Percentiles rank a stretch among this genome's conserved stretches.
Conservation (phyloP, 2,329 filamentous ascomycete species). For the Daldinia sp. region DNA sequence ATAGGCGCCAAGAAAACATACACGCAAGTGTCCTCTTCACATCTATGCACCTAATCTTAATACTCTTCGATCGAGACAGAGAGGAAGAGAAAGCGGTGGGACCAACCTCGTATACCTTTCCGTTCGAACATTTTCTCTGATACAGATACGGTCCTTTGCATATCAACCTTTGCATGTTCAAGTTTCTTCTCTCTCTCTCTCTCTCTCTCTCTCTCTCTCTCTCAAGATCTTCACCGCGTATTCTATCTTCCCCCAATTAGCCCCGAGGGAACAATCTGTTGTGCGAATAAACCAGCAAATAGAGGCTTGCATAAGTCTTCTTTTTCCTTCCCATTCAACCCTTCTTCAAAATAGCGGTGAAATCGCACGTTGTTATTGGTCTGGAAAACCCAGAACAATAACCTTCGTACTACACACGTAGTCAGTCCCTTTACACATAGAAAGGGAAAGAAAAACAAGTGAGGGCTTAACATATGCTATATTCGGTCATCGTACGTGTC, state of each 20-base stretch:
- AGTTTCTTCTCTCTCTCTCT: too few relatives aligned
- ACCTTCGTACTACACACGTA: neutral
- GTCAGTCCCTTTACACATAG: neutral
- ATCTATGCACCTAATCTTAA: too few relatives aligned
- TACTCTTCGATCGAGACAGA: too few relatives aligned
- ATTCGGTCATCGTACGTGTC: neutral
- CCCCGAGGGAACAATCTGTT: neutral
- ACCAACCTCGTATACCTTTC: too few relatives aligned
- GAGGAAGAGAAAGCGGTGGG: neutral
- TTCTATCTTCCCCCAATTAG: neutral
- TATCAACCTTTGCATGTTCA: too few relatives aligned
- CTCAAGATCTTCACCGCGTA: neutral
- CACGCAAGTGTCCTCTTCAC: neutral
- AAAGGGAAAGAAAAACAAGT: neutral
- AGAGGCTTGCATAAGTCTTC: constrained; percentile 3
- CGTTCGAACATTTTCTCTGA: neutral
- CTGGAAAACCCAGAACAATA: neutral
- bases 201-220: neutral
- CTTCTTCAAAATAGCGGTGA: constrained; percentile 6
- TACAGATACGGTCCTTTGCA: neutral
- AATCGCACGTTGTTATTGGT: neutral
- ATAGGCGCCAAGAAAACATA: neutral
- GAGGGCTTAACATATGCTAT: neutral
- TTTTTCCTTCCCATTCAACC: neutral
- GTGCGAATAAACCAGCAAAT: neutral